These are phyloP conservation scores for Trichoderma semiorbis DNA, from an alignment of 2,329 filamentous ascomycete genomes.

Conservation along the genomic window DNA sequence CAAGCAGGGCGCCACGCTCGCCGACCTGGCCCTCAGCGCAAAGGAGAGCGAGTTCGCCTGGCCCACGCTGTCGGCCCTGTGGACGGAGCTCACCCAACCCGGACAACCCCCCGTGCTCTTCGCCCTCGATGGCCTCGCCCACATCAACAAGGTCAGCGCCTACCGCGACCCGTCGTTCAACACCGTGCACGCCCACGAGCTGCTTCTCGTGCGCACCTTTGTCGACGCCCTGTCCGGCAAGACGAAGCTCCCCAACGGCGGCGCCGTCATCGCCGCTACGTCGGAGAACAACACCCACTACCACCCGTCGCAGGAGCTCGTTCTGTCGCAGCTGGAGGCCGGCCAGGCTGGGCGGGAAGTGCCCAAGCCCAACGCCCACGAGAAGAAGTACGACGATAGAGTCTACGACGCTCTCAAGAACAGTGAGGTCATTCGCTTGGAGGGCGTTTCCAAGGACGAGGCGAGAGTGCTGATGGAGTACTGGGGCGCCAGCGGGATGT, in stretches of 20 bases:
- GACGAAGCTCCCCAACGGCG: slow-evolving; percentile 64
- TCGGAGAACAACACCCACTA: slow-evolving; percentile 66
- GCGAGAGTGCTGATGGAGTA: slow-evolving; percentile 84
- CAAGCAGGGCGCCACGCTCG: slow-evolving; percentile 59
- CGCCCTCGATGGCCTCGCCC: slow-evolving; percentile 72
- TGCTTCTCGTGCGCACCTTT: slow-evolving; percentile 73
- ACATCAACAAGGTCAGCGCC: slow-evolving; percentile 73
- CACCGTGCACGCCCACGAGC: slow-evolving; percentile 80
- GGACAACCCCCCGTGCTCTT: slow-evolving; percentile 63
- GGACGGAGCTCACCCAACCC: slow-evolving; percentile 67
- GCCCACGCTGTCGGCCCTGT: slow-evolving; percentile 76
- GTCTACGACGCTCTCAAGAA: slow-evolving; percentile 52
- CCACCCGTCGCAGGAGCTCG: slow-evolving; percentile 65
- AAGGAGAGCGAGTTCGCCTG: slow-evolving; percentile 75
- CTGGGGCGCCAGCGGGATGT: slow-evolving; percentile 80
- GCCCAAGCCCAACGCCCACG: slow-evolving; percentile 50
- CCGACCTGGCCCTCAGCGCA: slow-evolving; percentile 65
- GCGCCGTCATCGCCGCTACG: slow-evolving; percentile 71
- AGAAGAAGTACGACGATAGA: slow-evolving; percentile 54
- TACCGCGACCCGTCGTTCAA: slow-evolving; percentile 72
- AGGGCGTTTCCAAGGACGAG: slow-evolving; percentile 70
- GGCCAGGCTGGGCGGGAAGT: slow-evolving; percentile 35
- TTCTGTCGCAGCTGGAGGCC: slow-evolving; percentile 56
- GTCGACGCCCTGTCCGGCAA: slow-evolving; percentile 65
- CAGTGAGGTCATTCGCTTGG: slow-evolving; percentile 54